Conservation (phyloP, 305 asterid species). For the Withania somnifera region DNA sequence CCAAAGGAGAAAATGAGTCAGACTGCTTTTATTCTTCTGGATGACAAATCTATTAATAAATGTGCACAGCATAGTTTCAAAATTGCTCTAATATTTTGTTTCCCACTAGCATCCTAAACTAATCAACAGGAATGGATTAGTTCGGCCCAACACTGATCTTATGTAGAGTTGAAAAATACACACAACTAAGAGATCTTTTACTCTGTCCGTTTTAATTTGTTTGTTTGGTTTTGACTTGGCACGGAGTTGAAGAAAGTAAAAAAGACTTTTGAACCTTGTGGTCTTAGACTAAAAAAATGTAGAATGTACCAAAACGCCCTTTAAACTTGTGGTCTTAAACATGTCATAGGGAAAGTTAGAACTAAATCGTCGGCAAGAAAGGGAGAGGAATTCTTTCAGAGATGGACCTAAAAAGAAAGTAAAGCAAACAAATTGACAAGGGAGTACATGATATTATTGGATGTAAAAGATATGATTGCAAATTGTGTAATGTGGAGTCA, state of each 20-base stretch:
- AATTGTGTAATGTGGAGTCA: not conserved
- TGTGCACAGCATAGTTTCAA: not conserved
- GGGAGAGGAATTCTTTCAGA: too few relatives aligned
- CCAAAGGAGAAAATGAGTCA: not conserved
- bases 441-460: not conserved
- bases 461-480: not conserved
- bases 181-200: not conserved
- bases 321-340: too few relatives aligned
- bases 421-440: too few relatives aligned
- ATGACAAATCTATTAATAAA: not conserved
- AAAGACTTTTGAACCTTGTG: too few relatives aligned
- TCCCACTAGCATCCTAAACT: not conserved
- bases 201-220: too few relatives aligned
- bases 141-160: not conserved
- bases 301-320: too few relatives aligned
- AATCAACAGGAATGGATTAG: not conserved
- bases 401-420: too few relatives aligned
- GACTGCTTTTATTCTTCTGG: not conserved
- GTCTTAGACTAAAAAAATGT: too few relatives aligned
- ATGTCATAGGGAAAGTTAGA: too few relatives aligned
- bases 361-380: too few relatives aligned
- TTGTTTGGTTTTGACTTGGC: too few relatives aligned
- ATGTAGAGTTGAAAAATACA: not conserved
- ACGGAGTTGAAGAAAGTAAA: too few relatives aligned
- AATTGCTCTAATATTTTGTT: not conserved